phyloP scores from a whole-genome alignment of 169 alveolate species.

The Eimeria falciformis region DNA sequence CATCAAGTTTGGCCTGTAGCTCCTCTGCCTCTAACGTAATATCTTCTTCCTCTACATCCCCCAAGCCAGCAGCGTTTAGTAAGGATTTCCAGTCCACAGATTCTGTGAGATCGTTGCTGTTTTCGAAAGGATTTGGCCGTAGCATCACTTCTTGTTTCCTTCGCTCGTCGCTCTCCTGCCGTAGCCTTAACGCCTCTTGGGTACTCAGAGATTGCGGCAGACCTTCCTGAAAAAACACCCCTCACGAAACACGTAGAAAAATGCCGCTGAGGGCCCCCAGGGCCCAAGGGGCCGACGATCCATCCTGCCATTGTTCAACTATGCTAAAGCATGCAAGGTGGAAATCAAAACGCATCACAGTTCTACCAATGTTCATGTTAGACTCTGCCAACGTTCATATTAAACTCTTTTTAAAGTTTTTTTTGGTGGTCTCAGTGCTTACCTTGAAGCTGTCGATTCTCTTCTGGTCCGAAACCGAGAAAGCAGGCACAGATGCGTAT shows the following conservation, averaged over 20 bases:
- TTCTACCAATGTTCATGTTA: too few species aligned
- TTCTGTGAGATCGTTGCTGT: conserved; percentile 30
- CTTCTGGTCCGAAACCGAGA: conserved; percentile 44
- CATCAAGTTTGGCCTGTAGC: conserved; percentile 55
- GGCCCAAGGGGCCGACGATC: too few species aligned
- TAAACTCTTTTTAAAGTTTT: too few species aligned
- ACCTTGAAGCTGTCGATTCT: conserved; percentile 64
- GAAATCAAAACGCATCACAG: too few species aligned
- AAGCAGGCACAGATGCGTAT: conserved; percentile 58
- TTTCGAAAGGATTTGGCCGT: background rate
- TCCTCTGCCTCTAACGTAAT: conserved; percentile 61
- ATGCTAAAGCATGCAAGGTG: too few species aligned
- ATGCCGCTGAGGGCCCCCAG: too few species aligned
- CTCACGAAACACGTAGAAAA: too few species aligned
- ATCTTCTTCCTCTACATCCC: conserved; percentile 44
- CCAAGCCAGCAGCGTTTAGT: conserved; percentile 60
- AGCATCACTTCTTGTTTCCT: background rate
- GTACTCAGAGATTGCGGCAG: conserved; percentile 58
- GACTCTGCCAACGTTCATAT: too few species aligned
- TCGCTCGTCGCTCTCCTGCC: conserved; percentile 1
- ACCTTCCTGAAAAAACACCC: conserved; percentile 60
- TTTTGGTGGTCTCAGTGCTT: background rate
- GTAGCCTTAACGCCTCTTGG: conserved; percentile 38
- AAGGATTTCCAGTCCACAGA: conserved; percentile 56
- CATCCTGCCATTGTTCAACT: too few species aligned